Evolutionary conservation across 495 filamentous ascomycete species (phyloP).

Genomic region (Penicillium dipodomyicola): DNA sequence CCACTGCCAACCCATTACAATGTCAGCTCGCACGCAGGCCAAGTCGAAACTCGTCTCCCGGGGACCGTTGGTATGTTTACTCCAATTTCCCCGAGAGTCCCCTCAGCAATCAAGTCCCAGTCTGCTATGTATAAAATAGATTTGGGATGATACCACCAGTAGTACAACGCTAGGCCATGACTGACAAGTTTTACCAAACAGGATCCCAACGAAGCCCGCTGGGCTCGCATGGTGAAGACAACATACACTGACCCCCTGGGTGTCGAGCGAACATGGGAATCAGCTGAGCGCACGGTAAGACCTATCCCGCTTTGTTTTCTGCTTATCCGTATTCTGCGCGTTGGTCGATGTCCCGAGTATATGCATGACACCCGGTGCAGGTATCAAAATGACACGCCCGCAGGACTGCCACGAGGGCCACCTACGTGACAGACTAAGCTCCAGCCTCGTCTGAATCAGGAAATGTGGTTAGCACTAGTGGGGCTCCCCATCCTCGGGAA

Average conservation of each 20-base stretch:
- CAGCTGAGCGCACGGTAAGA: slow-evolving; percentile 64
- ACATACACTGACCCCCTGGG: slow-evolving; percentile 72
- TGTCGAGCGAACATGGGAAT: slow-evolving; percentile 73
- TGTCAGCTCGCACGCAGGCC: slow-evolving; percentile 26
- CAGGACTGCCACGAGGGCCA: neutral
- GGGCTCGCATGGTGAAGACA: slow-evolving; percentile 68
- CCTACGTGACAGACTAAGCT: neutral
- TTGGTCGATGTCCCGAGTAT: neutral
- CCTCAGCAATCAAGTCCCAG: slow-evolving; percentile 19
- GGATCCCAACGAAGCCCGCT: slow-evolving; percentile 62
- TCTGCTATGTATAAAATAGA: neutral
- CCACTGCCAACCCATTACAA: slow-evolving; percentile 1
- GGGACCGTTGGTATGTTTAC: slow-evolving; percentile 43
- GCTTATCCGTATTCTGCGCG: slow-evolving; percentile 8
- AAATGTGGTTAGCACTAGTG: too few relatives aligned
- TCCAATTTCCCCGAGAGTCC: neutral
- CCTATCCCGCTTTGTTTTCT: neutral
- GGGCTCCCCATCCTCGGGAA: neutral
- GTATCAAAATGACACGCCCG: neutral
- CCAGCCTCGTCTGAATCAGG: neutral
- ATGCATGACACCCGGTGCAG: neutral
- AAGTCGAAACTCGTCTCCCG: slow-evolving; percentile 50
- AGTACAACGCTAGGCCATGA: too few relatives aligned
- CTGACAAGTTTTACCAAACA: slow-evolving; percentile 13
- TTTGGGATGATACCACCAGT: too few relatives aligned